Conservation (phyloP, 2,329 filamentous ascomycete genomes). For the Coniochaeta prunicola region DNA sequence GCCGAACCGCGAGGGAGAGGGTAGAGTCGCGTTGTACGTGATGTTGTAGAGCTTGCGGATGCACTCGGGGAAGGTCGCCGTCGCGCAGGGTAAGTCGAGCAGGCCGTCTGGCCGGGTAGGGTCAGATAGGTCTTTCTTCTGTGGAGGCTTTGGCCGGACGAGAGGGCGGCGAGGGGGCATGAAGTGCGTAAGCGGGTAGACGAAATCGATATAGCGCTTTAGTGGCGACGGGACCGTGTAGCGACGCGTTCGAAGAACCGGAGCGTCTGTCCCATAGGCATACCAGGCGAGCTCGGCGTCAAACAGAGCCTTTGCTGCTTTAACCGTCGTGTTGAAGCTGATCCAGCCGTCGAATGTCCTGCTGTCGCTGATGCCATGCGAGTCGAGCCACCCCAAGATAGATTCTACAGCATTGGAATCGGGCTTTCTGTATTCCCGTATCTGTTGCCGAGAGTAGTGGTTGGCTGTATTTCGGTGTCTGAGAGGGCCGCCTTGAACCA, state of each 20-base stretch:
- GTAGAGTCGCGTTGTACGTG: constrained; percentile 19
- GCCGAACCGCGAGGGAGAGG: constrained; percentile 32
- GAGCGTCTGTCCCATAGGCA: constrained; percentile 24
- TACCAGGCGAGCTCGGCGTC: constrained; percentile 33
- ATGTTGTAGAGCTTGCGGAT: constrained; percentile 39
- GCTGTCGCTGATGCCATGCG: constrained; percentile 25
- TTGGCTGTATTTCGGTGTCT: constrained; percentile 13
- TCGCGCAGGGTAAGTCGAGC: constrained; percentile 22
- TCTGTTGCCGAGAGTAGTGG: constrained; percentile 28
- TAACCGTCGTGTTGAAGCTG: constrained; percentile 31
- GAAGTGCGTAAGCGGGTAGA: constrained; percentile 42
- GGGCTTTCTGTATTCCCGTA: constrained; percentile 27
- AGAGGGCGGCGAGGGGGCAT: constrained; percentile 30
- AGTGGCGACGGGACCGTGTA: constrained; percentile 37
- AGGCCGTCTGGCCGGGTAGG: constrained; percentile 6
- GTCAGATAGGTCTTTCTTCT: constrained; percentile 3
- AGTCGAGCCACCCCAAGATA: constrained; percentile 34
- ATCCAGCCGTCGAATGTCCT: constrained; percentile 32
- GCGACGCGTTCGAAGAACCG: constrained; percentile 34
- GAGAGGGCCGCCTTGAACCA: constrained; percentile 14
- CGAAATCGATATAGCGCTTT: constrained; percentile 31
- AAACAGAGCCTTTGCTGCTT: constrained; percentile 30
- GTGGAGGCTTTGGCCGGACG: constrained; percentile 13
- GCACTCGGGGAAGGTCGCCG: constrained; percentile 29
- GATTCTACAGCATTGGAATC: constrained; percentile 22